Percentiles rank a stretch among this genome's conserved stretches.
Evolutionary conservation across 208 protist genomes (phyloP).

Genomic region (Trichomonas tenax): DNA sequence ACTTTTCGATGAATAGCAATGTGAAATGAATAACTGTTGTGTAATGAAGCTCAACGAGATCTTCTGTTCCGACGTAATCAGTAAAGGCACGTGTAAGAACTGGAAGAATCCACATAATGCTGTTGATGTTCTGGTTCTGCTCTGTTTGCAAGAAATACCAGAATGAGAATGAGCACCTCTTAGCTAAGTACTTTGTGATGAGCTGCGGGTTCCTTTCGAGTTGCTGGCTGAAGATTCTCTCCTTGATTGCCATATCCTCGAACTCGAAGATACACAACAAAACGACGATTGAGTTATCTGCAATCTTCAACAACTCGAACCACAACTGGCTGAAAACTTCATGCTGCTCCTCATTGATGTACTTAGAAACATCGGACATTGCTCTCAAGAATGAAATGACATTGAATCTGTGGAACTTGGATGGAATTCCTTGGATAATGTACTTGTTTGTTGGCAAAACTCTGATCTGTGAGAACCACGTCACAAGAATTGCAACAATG

Average conservation of each 20-base stretch:
- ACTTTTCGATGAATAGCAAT: background rate
- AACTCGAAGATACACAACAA: background rate
- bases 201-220: background rate
- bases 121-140: background rate
- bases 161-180: background rate
- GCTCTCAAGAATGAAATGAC: background rate
- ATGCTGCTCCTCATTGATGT: background rate
- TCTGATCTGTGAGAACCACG: background rate
- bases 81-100: background rate
- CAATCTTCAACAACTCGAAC: background rate
- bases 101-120: background rate
- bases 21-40: background rate
- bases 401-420: background rate
- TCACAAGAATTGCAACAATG: background rate
- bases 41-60: background rate
- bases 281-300: background rate
- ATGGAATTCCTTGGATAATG: background rate
- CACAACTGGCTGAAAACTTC: background rate
- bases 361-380: background rate
- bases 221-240: background rate
- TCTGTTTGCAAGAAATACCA: background rate
- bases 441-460: background rate
- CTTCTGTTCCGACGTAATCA: background rate
- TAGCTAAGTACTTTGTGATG: background rate
- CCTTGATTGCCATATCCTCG: background rate